Evolutionary conservation across 1,139 yeast genomes (phyloP), one percentile per base, ranked within the genome.

Genomic region (Fermentozyma sake): DNA sequence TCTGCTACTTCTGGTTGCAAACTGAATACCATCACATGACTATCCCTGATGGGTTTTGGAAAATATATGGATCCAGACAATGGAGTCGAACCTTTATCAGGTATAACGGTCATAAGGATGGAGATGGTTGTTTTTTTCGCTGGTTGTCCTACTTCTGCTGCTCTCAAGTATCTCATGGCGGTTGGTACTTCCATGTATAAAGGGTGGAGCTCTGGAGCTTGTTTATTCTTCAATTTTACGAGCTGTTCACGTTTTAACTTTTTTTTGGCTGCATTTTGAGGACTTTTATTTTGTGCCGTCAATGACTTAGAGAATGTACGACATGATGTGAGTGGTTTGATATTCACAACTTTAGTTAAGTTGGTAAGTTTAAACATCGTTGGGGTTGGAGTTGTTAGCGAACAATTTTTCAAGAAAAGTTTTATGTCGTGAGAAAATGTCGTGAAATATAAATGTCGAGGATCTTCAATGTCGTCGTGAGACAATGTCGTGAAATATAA

Each of bases 101-200:
- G 78, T 12, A 84, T 69, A n/a, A 86, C 73, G 12, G 74, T 61
- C 35, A 87, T 66, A 20, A 77, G 74, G 33, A 86, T 55, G 12
- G 82, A 64, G 23, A 89, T 66, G 19, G 89, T 81, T 16, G 91
- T 76, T 41, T 79, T 77, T 14, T 66, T 58, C 4, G 72, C 61
- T 2, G 91, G 76, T 45, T 83, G 76, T 4, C 97, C 97, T 5
- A 86, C 94, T 54, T 87, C 96, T 4, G 89, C 76, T 0, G 97
- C 95, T 39, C 96, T 69, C 33, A 91, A 52, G 48, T 79, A 87
- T 46, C 81, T 71, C 52, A 87, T 56, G 1, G 96, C 97, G 12
- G 62, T 56, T 8, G 84, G 74, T 8, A 85, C 68, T 24, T 76
- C 79, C 81, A 84, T 77, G 50, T 77, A 81, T 28, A 82, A 61